Conservation (phyloP, 352 stramenopile species). For the Phytophthora capsici region DNA sequence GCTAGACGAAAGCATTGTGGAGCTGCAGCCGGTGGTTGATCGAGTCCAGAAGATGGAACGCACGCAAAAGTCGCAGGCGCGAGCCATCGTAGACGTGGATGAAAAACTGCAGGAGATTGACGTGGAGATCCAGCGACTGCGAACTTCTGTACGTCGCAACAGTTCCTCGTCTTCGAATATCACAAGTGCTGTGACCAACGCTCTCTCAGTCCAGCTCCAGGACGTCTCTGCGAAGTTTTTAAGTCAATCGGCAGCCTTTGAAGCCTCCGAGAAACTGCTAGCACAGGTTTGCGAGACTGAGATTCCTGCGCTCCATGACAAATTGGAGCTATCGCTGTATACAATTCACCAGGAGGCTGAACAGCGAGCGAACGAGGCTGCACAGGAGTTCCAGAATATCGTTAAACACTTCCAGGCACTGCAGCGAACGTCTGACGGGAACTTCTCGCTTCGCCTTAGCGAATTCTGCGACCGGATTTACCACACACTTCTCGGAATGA, state of each 20-base stretch:
- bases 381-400: constrained; percentile 40
- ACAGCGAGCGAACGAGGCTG: constrained; percentile 46
- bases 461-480: constrained; percentile 52
- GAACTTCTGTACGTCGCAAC: constrained; percentile 44
- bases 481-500: constrained; percentile 57
- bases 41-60: constrained; percentile 53
- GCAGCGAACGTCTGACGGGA: constrained; percentile 22
- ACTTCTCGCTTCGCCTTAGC: constrained; percentile 37
- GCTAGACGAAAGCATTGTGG: constrained; percentile 43
- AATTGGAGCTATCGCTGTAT: constrained; percentile 47
- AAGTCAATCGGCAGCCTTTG: constrained; percentile 33
- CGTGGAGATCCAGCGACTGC: constrained; percentile 58
- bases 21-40: constrained; percentile 46
- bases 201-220: constrained; percentile 44
- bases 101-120: constrained; percentile 66
- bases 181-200: constrained; percentile 28
- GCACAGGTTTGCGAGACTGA: constrained; percentile 45
- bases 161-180: constrained; percentile 38
- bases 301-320: constrained; percentile 45
- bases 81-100: constrained; percentile 57
- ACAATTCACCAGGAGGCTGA: constrained; percentile 56
- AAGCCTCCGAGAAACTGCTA: constrained; percentile 40
- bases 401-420: constrained; percentile 38
- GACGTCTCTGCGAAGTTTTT: constrained; percentile 45
- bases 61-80: constrained; percentile 43